These are phyloP conservation scores for Apiospora sp. DNA, from an alignment of 2,329 filamentous ascomycete genomes.

Conservation along the genomic window DNA sequence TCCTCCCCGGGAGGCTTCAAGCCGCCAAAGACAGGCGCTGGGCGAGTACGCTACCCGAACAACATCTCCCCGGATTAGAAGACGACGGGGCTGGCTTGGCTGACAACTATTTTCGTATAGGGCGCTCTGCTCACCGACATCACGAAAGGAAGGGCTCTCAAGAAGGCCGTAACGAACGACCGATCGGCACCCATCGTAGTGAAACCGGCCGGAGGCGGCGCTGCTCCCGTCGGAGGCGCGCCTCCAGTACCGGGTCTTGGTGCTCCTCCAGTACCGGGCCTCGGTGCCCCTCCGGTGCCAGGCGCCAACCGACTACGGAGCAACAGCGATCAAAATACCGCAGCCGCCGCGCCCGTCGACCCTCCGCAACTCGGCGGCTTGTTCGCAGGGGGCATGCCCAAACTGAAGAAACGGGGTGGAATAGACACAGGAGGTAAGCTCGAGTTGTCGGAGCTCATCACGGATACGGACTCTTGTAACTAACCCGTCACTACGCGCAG, in stretches of 20 bases:
- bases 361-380: constrained; percentile 84
- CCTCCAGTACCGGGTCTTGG: constrained; percentile 46
- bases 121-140: constrained; percentile 90
- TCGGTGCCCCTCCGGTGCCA: constrained; percentile 76
- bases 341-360: constrained; percentile 55
- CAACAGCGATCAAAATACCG: constrained; percentile 75
- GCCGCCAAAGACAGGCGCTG: constrained; percentile 5
- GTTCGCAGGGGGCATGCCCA: constrained; percentile 95
- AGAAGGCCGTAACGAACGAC: constrained; percentile 91
- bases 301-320: constrained; percentile 74
- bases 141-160: constrained; percentile 78
- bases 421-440: constrained; percentile 73
- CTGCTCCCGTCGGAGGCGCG: constrained; percentile 63
- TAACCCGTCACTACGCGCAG: constrained; percentile 48
- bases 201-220: constrained; percentile 62
- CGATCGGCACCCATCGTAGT: constrained; percentile 81
- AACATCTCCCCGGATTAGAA: background rate
- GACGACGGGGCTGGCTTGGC: constrained; percentile 32
- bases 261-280: constrained; percentile 81
- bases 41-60: constrained; percentile 10
- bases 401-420: constrained; percentile 85
- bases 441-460: background rate
- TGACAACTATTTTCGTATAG: constrained; percentile 54
- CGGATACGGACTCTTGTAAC: background rate
- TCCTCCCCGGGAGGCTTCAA: constrained; percentile 62